Evolutionary conservation across 768 basidiomycete species (phyloP), one percentile per base, ranked within the genome.

Genomic region (Suillus placidus): DNA sequence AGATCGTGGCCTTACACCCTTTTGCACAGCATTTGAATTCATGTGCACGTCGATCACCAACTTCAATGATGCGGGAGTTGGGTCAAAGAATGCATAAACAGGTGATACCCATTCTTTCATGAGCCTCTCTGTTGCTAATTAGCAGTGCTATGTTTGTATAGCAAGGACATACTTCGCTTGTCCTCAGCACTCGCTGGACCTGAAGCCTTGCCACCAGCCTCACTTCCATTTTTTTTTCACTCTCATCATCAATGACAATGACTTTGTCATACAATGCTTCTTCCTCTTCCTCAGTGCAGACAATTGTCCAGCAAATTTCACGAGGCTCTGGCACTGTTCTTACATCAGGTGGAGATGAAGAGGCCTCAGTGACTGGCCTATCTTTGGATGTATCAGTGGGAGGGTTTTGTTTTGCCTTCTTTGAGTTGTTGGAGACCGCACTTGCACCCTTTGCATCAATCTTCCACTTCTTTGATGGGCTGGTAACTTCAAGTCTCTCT

Each of bases 61-160:
- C 37, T 35, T 73, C 62, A 8, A 61, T 65, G 51, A 77, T 75
- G 3, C 0, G 23, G 13, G 69, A 13, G 42, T 60, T 0, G 71
- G 68, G 1, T 72, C 38, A 64, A 73, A 76, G 64, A 75, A 77
- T 0, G 65, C 73, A 64, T 77, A 77, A 3, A 77, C 66, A 0
- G 68, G 67, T 18, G 74, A 68, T 7, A 56, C 68, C 74, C 74
- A 76, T 5, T 67, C 74, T 68, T 76, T 67, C 54, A 45, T 40
- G 38, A 37, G 35, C 35, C 35, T 37, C 35, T 1, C 35, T 37
- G 35, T 37, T 37, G 35, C 35, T 37, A 37, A 37, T 37, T 37
- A 37, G 35, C 9, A 7, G 35, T 37, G 35, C 35, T 37, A 37
- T 37, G 9, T 37, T 37, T 37, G 6, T 37, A 37, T 37, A 37